A percentile compares a stretch with the other conserved stretches of the same genome.
Evolutionary conservation across 331 rosid species (phyloP).

Genomic region (Malus hybrid): DNA sequence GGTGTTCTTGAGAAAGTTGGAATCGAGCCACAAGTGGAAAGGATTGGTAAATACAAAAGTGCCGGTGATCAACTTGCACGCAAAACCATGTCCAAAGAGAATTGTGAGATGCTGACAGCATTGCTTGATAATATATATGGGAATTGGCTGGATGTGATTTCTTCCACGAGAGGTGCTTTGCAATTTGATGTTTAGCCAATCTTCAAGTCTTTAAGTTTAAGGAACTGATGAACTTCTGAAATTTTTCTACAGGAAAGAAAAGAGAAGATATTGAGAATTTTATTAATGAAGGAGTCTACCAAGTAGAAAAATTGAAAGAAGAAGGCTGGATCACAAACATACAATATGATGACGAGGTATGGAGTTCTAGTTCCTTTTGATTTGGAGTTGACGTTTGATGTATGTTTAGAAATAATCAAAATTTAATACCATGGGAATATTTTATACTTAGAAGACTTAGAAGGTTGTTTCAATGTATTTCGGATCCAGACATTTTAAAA

Average conservation of each 20-base stretch:
- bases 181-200: constrained; percentile 21
- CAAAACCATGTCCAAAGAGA: constrained; percentile 71
- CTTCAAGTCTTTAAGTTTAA: constrained; percentile 3
- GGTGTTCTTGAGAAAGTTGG: constrained; percentile 84
- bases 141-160: constrained; percentile 83
- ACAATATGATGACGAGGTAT: constrained; percentile 85
- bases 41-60: constrained; percentile 96
- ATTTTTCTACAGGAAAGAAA: constrained; percentile 46
- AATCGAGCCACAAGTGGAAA: constrained; percentile 87
- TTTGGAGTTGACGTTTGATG: constrained; percentile 1
- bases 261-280: constrained; percentile 66
- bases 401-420: constrained; percentile 1
- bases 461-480: constrained; percentile 5
- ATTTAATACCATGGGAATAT: not conserved
- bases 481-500: not conserved
- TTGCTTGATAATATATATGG: constrained; percentile 76
- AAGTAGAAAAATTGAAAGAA: constrained; percentile 76
- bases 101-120: constrained; percentile 86
- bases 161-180: constrained; percentile 64
- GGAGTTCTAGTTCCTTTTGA: constrained; percentile 6
- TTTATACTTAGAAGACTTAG: constrained; percentile 1
- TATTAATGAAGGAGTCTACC: constrained; percentile 78
- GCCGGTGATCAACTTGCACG: constrained; percentile 93
- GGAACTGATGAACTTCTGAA: constrained; percentile 11
- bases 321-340: constrained; percentile 79